Conservation (phyloP, 2,329 filamentous ascomycete species). For the Cladophialophora carrionii region DNA sequence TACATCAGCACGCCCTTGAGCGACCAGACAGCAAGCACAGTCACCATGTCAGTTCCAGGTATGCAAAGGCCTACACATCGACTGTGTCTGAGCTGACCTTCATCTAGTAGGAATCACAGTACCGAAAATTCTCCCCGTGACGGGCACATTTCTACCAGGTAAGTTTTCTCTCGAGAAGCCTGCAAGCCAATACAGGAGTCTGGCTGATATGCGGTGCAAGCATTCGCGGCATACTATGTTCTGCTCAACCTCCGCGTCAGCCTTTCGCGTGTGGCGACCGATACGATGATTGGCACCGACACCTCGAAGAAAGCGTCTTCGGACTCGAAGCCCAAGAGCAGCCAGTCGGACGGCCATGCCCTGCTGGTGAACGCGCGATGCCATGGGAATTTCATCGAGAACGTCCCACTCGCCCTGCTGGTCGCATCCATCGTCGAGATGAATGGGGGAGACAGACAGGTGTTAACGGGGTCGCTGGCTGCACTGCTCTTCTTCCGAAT, state of each 20-base stretch:
- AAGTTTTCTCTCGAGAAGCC: background rate
- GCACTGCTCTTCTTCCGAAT: conserved; percentile 47
- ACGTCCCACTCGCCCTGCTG: conserved; percentile 48
- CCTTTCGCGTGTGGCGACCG: conserved; percentile 41
- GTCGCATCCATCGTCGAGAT: conserved; percentile 49
- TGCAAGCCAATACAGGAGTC: background rate
- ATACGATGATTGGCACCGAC: conserved; percentile 40
- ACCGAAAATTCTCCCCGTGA: conserved; percentile 40
- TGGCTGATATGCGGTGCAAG: conserved; percentile 46
- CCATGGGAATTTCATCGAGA: conserved; percentile 51
- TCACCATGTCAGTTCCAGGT: conserved; percentile 31
- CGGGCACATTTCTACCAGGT: conserved; percentile 34
- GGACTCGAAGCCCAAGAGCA: conserved; percentile 25
- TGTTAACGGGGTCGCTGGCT: conserved; percentile 47
- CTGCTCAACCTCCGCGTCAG: conserved; percentile 49
- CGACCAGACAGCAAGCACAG: background rate
- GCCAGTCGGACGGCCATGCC: background rate
- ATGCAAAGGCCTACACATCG: background rate
- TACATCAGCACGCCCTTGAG: background rate
- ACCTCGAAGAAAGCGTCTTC: conserved; percentile 21
- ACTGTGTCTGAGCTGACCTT: conserved; percentile 7
- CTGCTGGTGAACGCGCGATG: conserved; percentile 46
- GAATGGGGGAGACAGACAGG: conserved; percentile 49
- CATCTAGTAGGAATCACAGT: conserved; percentile 37
- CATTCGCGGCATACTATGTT: conserved; percentile 49